A percentile compares a stretch with the other conserved stretches of the same genome.
phyloP scores from a whole-genome alignment of 768 basidiomycete genomes.

The Podaxis mareebaensis region DNA sequence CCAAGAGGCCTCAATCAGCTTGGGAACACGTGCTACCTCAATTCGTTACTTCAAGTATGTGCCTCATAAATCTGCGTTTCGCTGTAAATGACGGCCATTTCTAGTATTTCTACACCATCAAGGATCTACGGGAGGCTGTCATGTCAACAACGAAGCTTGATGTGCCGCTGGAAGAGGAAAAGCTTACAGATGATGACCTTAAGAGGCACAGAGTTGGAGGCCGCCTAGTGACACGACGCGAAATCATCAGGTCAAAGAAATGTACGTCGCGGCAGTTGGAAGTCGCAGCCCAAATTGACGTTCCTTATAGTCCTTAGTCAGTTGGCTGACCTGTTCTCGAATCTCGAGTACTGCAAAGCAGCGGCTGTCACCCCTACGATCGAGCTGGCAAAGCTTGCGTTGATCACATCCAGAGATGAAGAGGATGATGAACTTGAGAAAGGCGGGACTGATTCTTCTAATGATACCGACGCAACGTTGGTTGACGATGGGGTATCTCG shows the following conservation, averaged over 20 bases:
- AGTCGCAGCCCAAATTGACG: constrained; percentile 16
- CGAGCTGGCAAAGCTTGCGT: constrained; percentile 87
- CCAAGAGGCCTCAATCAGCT: constrained; percentile 88
- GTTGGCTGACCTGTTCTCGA: constrained; percentile 75
- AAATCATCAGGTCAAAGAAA: constrained; percentile 81
- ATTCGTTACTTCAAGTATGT: constrained; percentile 71
- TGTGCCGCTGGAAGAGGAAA: constrained; percentile 60
- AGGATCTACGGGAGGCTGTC: constrained; percentile 80
- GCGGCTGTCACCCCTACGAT: constrained; percentile 79
- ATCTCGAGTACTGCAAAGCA: constrained; percentile 65
- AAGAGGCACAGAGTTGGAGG: constrained; percentile 88
- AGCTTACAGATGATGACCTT: constrained; percentile 77
- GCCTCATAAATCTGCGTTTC: neutral
- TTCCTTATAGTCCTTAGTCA: constrained; percentile 68
- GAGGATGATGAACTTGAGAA: constrained; percentile 79
- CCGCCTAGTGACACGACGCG: constrained; percentile 74
- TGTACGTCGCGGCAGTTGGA: constrained; percentile 49
- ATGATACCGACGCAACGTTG: constrained; percentile 86
- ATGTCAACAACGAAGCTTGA: constrained; percentile 55
- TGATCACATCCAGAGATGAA: constrained; percentile 89
- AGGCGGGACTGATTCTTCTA: constrained; percentile 76
- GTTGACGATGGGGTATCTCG: constrained; percentile 70
- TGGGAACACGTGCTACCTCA: constrained; percentile 87
- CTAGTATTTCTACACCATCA: constrained; percentile 98
- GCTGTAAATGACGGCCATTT: neutral